Evolutionary conservation across 257 asterid species (phyloP), one percentile per base, ranked within the genome.

Genomic region (Nicotiana noctiflora): DNA sequence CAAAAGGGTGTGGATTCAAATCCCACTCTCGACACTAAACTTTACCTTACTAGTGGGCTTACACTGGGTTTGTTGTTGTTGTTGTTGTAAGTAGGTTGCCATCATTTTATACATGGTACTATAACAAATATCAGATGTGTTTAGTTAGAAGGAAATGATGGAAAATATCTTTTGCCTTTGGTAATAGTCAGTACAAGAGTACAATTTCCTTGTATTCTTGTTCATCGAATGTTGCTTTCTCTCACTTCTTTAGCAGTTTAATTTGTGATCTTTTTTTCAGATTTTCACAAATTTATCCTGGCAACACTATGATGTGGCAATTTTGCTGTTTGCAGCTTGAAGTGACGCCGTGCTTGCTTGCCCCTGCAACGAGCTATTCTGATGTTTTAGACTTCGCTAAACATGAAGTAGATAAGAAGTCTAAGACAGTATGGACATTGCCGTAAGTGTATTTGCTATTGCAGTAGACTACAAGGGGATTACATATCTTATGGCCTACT

Each of bases 1-100:
- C 97, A 94, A 92, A 94, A 91, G 97, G 97, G 97, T 97, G 93
- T 89, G 97, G 97, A 92, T 94, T 92, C 92, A 80, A 92, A 92
- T 94, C 95, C 97, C 95, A 88, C 97, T 91, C 88, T 94, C 97
- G 19, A 67, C 55, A 34, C 49, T 40, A 40, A 40, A 40, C 49
- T 40, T 40, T 40, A 40, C 3, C 3, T 0, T 10, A 8, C 49
- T 40, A 1, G 46, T 37, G 46, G 46, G 10, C 7, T 37, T 37
- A 37, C 46, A 37, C 46, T 8, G 11, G 46, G 11, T 34, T 34
- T 1, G 29, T 27, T 34, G 10, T 37, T 37, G 10, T 37, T 37
- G 46, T 40, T 40, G 49, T 40, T 40, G 49, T 40, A 40, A 40
- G 8, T 40, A 8, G 49, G 49, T 70, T 70, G 59, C 37, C 59